Base-by-base conservation (phyloP, 129 eudicot genomes). In the Logfia minima region DNA sequence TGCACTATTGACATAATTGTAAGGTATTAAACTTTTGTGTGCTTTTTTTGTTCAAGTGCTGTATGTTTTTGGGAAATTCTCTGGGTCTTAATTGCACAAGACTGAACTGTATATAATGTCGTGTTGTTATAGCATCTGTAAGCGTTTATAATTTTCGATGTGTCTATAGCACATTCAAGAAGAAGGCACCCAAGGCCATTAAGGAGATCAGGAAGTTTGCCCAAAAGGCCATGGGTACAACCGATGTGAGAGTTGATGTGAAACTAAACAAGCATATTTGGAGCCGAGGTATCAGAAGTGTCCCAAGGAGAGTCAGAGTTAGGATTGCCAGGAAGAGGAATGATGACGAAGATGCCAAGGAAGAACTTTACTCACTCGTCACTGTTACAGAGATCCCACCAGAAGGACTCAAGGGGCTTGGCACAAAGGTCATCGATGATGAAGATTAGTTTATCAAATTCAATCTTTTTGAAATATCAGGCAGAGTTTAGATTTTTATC, bases 271-370 rank as follows among this genome's bases (percentile, higher is more conserved):
- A 89, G 83, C 82, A 89, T 5, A 71, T 89, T 17, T 89, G 94
- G 94, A 86, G 94, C 89, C 80, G 91, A 53, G 94, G 94, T 3
- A 89, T 89, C 83, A 76, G 91, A 75, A 86, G 94, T 68, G 94
- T 89, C 7, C 94, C 94, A 16, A 84, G 94, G 77, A 77, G 94
- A 60, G 81, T 89, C 48, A 77, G 94, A 35, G 94, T 89, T 32
- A 84, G 94, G 5, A 84, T 89, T 39, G 94, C 94, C 3, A 84
- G 94, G 56, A 89, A 89, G 84, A 85, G 94, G 79, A 89, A 89
- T 17, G 94, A 89, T 56, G 94, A 86, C 31, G 94, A 89, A 67
- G 94, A 89, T 71, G 94, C 94, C 1, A 89, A 85, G 83, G 94
- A 89, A 68, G 94, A 89, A 72, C 88, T 89, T 11, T 89, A 84